phyloP scores from a whole-genome alignment of 1,284 basidiomycete genomes.

The Flammula alnicola region DNA sequence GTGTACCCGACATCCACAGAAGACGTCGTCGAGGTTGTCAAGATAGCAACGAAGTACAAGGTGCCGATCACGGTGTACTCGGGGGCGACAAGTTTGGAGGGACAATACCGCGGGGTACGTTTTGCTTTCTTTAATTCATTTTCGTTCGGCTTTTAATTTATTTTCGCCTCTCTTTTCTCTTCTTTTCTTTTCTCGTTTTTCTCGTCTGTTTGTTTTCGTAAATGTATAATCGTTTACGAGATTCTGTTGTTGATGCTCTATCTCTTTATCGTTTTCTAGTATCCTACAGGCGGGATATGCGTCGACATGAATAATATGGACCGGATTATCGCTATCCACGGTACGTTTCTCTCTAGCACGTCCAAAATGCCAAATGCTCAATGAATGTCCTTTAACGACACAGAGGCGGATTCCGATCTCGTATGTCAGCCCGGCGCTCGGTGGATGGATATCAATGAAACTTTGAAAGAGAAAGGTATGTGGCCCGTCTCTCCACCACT shows the following conservation, averaged over 20 bases:
- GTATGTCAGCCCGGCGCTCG: slow-evolving; percentile 84
- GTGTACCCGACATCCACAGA: slow-evolving; percentile 62
- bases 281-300: slow-evolving; percentile 74
- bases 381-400: slow-evolving; percentile 6
- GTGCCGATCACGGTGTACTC: slow-evolving; percentile 76
- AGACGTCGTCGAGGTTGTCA: slow-evolving; percentile 72
- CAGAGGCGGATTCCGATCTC: slow-evolving; percentile 81
- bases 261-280: slow-evolving; percentile 35
- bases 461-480: slow-evolving; percentile 65
- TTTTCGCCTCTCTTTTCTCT: no score
- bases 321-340: slow-evolving; percentile 78
- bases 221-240: no score
- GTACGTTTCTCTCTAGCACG: slow-evolving; percentile 45
- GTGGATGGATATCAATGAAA: slow-evolving; percentile 88
- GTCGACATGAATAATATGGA: slow-evolving; percentile 89
- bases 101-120: slow-evolving; percentile 66
- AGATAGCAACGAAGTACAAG: slow-evolving; percentile 65
- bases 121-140: slow-evolving; percentile 2
- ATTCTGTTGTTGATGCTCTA: no score
- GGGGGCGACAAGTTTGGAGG: slow-evolving; percentile 73
- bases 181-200: no score
- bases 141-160: no score
- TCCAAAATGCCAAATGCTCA: background rate
- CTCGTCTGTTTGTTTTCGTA: slow-evolving; percentile 4
- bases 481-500: no score